Conservation (phyloP, 108 stramenopile genomes). For the Cyclotella kingstonii region DNA sequence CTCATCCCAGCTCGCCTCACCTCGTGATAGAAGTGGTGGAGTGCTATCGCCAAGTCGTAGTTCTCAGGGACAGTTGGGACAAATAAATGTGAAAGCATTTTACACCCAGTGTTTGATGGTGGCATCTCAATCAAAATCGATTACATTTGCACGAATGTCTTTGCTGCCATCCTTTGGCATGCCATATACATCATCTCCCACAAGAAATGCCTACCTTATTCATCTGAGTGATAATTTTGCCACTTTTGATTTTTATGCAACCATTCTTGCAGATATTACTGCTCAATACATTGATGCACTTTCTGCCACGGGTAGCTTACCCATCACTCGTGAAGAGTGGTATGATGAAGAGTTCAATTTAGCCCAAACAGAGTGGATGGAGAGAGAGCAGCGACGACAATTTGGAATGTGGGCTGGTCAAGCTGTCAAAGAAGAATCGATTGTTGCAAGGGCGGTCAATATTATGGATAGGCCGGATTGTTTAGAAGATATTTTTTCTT, state of each 20-base stretch:
- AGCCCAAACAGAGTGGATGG: conserved; percentile 49
- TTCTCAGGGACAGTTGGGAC: conserved; percentile 6
- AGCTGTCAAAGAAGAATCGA: conserved; percentile 18
- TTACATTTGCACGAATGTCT: conserved; percentile 67
- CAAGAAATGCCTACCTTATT: conserved; percentile 7
- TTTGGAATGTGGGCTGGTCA: conserved; percentile 60
- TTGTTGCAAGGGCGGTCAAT: conserved; percentile 63
- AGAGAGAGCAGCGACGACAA: conserved; percentile 54
- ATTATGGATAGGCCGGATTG: conserved; percentile 79
- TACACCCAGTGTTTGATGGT: conserved; percentile 51
- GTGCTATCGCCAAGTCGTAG: conserved; percentile 9
- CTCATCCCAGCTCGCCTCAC: conserved; percentile 36
- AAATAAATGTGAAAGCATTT: conserved; percentile 42
- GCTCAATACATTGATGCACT: conserved; percentile 66
- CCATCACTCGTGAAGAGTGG: conserved; percentile 72
- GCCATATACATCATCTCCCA: conserved; percentile 7
- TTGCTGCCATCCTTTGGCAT: conserved; percentile 58
- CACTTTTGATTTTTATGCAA: conserved; percentile 61
- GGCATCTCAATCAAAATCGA: conserved; percentile 58
- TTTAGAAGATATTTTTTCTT: conserved; percentile 79
- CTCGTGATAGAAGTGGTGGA: conserved; percentile 33
- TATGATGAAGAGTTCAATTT: conserved; percentile 58
- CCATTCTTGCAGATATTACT: conserved; percentile 63
- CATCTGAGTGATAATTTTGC: conserved; percentile 27
- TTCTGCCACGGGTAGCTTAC: conserved; percentile 48